Evolutionary conservation across 768 basidiomycete genomes (phyloP).

Genomic region (Erythrobasidium yunnanense): DNA sequence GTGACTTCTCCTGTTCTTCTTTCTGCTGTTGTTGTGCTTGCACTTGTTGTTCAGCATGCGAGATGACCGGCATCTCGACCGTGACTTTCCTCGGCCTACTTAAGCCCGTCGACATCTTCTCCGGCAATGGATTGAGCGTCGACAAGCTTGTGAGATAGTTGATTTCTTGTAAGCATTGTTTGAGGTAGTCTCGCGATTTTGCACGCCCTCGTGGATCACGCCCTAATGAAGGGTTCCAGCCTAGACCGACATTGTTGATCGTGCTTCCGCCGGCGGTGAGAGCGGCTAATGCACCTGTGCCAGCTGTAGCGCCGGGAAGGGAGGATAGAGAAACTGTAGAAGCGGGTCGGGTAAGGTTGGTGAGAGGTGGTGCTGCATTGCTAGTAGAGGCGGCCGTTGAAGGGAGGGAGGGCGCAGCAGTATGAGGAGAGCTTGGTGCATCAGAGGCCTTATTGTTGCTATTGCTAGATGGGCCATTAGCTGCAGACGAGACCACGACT

Average conservation of each 20-base stretch:
- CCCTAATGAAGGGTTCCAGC: slow-evolving; percentile 4
- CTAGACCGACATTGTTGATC: slow-evolving; percentile 1
- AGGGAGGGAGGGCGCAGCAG: too few species aligned
- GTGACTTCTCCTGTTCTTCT: background rate
- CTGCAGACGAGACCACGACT: slow-evolving; percentile 7
- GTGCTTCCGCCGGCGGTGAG: background rate
- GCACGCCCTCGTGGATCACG: slow-evolving; percentile 61
- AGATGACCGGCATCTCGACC: slow-evolving; percentile 25
- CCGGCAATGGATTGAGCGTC: slow-evolving; percentile 71
- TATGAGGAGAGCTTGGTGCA: too few species aligned
- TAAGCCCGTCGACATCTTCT: slow-evolving; percentile 30
- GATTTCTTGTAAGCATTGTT: slow-evolving; percentile 97
- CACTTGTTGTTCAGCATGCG: background rate
- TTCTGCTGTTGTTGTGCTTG: background rate
- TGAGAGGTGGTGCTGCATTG: too few species aligned
- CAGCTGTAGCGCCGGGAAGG: background rate
- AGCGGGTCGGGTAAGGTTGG: too few species aligned
- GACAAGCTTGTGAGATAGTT: slow-evolving; percentile 93
- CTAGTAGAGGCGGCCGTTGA: too few species aligned
- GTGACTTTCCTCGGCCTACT: slow-evolving; percentile 32
- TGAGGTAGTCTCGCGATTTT: slow-evolving; percentile 87
- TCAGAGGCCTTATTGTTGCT: too few species aligned
- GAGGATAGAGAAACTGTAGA: background rate
- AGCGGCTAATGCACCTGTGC: too few species aligned
- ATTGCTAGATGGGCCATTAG: too few species aligned